Evolutionary conservation across 2,329 filamentous ascomycete genomes (phyloP), one percentile per base, ranked within the genome.

Genomic region (Apiospora rasikravindrae): DNA sequence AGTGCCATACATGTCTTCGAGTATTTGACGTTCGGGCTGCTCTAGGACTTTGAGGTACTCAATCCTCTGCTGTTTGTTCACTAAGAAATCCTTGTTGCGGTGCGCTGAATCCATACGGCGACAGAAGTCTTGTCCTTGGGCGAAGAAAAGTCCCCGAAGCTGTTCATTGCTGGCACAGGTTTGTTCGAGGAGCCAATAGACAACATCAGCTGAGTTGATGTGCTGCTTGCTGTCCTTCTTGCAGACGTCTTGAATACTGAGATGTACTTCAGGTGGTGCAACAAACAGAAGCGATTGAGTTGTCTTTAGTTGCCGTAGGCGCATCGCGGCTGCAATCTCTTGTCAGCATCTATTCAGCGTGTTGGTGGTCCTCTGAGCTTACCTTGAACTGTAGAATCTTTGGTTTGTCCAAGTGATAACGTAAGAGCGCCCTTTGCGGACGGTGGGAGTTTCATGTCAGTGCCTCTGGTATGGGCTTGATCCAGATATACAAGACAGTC

Each of bases 41-140:
- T 57, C 51, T 2, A 57, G 6, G 7, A 57, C 24, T 2, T 33
- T 33, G 51, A 33, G 24, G 26, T 57, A 57, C 6, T 14, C 51
- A 53, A 13, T 14, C 49, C 3, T 53, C 49, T 29, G n/a, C 8
- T 14, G 4, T 2, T 10, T 10, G 4, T 16, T 16, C 11, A 4
- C 14, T 4, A 53, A 3, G 24, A 53, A 53, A 5, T 10, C 49
- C 24, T 29, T 29, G 24, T 29, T 53, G 49, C 13, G 4, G 14
- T 29, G 24, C 7, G 51, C 51, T 0, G 51, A 13, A 33, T 33
- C 19, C 6, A 19, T 33, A 19, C 90, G 86, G 0, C 84, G 84
- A 72, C 90, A 90, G 73, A 89, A 93, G 73, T 92, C 89, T 0
- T 82, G 78, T 0, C 91, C 90, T 76, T 93, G 91, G 0, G 89